Conservation (phyloP, 352 stramenopile species). For the Pilasporangium apinafurcum region DNA sequence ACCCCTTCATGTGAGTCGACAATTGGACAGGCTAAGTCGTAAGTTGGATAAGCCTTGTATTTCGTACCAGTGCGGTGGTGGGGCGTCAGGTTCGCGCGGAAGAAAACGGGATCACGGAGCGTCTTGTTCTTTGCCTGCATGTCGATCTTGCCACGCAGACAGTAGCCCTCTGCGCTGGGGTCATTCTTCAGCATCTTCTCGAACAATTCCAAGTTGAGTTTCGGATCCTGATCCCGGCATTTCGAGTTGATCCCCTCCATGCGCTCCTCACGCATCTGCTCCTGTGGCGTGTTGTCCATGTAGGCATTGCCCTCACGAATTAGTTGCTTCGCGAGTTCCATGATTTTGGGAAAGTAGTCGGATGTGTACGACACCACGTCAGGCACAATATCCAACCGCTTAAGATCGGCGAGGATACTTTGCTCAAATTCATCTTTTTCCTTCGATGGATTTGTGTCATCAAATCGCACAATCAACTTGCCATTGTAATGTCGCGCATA, state of each 20-base stretch:
- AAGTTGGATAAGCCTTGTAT: slow-evolving; percentile 99
- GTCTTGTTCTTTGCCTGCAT: slow-evolving; percentile 91
- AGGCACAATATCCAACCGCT: slow-evolving; percentile 72
- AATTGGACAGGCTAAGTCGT: slow-evolving; percentile 99
- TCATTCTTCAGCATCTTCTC: slow-evolving; percentile 94
- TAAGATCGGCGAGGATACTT: slow-evolving; percentile 90
- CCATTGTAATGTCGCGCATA: slow-evolving; percentile 97
- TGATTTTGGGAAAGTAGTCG: slow-evolving; percentile 97
- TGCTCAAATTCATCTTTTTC: slow-evolving; percentile 99
- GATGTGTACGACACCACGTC: slow-evolving; percentile 95
- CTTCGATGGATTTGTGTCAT: slow-evolving; percentile 99
- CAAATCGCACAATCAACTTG: slow-evolving; percentile 98
- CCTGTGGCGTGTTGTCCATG: slow-evolving; percentile 99
- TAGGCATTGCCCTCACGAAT: slow-evolving; percentile 95
- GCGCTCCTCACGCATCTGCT: slow-evolving; percentile 95
- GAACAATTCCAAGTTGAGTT: slow-evolving; percentile 93
- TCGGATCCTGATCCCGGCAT: slow-evolving; percentile 80
- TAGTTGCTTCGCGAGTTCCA: slow-evolving; percentile 91
- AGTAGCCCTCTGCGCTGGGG: slow-evolving; percentile 67
- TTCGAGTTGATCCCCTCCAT: slow-evolving; percentile 91
- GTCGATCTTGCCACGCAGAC: slow-evolving; percentile 92
- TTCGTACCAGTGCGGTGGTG: slow-evolving; percentile 92
- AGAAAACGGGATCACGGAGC: slow-evolving; percentile 86
- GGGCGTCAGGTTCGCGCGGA: slow-evolving; percentile 74
- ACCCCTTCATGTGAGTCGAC: slow-evolving; percentile 99